Evolutionary conservation across 306 rosid genomes (phyloP), one percentile per base, ranked within the genome.

Genomic region (Cucumis melo): DNA sequence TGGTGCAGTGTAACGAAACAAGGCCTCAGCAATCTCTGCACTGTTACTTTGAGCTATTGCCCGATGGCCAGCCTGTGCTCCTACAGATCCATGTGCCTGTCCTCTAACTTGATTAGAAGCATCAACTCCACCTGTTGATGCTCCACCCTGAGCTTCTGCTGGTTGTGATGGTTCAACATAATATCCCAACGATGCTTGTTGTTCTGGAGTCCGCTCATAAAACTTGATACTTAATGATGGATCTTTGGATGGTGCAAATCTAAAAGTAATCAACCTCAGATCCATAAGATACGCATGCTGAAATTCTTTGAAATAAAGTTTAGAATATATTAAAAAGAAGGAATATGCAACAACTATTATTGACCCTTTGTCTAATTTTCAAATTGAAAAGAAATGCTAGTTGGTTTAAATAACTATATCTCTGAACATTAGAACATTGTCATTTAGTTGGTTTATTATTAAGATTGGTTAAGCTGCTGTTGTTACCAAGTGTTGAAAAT

Each of bases 21-120:
- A 78, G 83, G 96, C 87, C 24, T 94, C 97, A 59, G 93, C 92
- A 78, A 94, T 92, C 71, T 92, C 93, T 53, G 87, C 82, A 67
- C 87, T 89, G 79, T 89, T 90, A 80, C 93, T 89, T 82, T 94
- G 99, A n/a, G 96, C 97, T 84, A 94, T 90, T 81, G 95, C 90
- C 41, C 96, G 89, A 72, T 89, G 96, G 78, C 97, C 96, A 77
- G 95, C 95, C 77, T 81, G 75, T 57, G 97, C 96, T 81, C 99
- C 99, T 61, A 90, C 79, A 39, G 96, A 89, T 65, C 97, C 93
- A 79, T 92, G 91, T 27, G 96, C 89, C 55, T 61, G 90, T 82
- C 86, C 86, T 83, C 85, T 81, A 27, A 60, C 87, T 80, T 84
- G 87, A 77, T 86, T 64, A 83, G 78, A 68, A 81, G 75, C 84